Conservation (phyloP, 257 asterid genomes). For the Solanum sejunctum region DNA sequence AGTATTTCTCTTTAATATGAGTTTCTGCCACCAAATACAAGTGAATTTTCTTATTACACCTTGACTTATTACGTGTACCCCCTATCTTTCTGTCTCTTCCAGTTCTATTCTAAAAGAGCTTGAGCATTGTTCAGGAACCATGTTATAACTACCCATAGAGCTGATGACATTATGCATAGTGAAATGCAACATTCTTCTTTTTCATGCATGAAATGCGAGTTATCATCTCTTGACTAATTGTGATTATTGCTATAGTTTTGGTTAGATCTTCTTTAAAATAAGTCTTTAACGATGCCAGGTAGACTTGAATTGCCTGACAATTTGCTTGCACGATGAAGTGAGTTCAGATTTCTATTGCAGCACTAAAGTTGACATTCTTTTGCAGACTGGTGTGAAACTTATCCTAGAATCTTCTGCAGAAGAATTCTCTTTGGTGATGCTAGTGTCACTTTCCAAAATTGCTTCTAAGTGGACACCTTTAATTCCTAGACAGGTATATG, state of each 20-base stretch:
- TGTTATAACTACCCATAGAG: not conserved
- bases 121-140: not conserved
- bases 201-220: not conserved
- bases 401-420: conserved; percentile 56
- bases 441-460: conserved; percentile 72
- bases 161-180: not conserved
- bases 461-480: conserved; percentile 67
- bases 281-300: not conserved
- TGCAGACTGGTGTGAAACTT: conserved; percentile 69
- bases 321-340: conserved; percentile 5
- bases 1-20: conserved; percentile 9
- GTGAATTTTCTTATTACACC: not conserved
- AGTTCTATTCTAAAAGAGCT: not conserved
- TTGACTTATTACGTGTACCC: not conserved
- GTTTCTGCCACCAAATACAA: not conserved
- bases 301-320: not conserved
- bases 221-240: not conserved
- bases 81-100: not conserved
- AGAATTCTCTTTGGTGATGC: conserved; percentile 51
- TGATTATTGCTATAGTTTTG: not conserved
- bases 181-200: not conserved
- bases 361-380: conserved; percentile 5
- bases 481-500: conserved; percentile 57
- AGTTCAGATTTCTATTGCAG: conserved; percentile 3
- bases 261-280: not conserved